Evolutionary conservation across 1,139 yeast genomes (phyloP).

Genomic region (Candida tunisiensis): DNA sequence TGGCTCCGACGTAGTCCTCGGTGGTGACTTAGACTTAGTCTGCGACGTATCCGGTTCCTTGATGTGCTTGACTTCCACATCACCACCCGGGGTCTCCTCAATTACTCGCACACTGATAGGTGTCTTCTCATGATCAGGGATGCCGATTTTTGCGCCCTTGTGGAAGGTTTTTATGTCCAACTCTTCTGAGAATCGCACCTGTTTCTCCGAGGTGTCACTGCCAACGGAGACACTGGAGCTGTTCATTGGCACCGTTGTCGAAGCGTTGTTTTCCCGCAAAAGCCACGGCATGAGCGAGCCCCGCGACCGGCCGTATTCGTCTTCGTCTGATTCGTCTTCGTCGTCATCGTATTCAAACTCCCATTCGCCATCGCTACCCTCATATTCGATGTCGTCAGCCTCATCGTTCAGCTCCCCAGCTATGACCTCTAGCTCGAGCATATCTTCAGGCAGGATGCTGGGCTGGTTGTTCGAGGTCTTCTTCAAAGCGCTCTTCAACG

Average conservation of each 20-base stretch:
- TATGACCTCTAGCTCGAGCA: constrained; percentile 31
- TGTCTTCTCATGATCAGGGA: too few species aligned
- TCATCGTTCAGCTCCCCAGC: constrained; percentile 37
- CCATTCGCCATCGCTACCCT: constrained; percentile 7
- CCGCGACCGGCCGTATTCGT: constrained; percentile 21
- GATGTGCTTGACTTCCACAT: too few species aligned
- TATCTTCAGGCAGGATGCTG: constrained; percentile 32
- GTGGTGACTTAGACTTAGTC: too few species aligned
- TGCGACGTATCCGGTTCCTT: too few species aligned
- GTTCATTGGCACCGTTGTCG: constrained; percentile 2
- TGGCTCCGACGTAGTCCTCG: too few species aligned
- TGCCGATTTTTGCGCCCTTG: constrained; percentile 12
- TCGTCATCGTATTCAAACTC: constrained; percentile 16
- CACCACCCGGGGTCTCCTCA: too few species aligned
- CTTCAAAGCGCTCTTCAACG: too few species aligned
- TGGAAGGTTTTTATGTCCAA: constrained; percentile 16
- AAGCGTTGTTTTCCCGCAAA: constrained; percentile 5
- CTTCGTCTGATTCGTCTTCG: constrained; percentile 20
- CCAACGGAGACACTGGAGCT: not conserved
- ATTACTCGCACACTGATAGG: too few species aligned
- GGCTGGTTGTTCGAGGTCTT: too few species aligned
- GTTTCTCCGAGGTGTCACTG: constrained; percentile 6
- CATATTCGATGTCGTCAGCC: constrained; percentile 18
- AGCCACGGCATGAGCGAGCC: constrained; percentile 19
- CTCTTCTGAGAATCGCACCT: constrained; percentile 16